These are phyloP conservation scores for Syzygium malaccense DNA, from an alignment of 441 rosid species.

Conservation along the genomic window DNA sequence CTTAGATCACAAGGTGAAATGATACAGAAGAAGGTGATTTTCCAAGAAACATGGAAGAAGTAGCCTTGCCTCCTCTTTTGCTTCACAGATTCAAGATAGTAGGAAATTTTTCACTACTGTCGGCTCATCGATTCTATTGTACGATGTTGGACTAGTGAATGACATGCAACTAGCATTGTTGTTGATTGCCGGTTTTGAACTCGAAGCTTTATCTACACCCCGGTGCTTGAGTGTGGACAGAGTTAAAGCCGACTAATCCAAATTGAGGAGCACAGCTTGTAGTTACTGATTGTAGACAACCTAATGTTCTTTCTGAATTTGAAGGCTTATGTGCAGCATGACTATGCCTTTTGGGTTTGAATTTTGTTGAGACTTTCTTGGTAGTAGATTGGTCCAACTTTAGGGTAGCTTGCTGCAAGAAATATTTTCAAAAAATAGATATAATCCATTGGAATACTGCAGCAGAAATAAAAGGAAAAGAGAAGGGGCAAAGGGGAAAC, in stretches of 20 bases:
- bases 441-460: neutral
- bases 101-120: neutral
- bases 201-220: conserved; percentile 9
- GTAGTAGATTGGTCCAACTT: conserved; percentile 10
- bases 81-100: neutral
- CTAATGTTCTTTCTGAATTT: conserved; percentile 13
- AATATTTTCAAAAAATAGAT: neutral
- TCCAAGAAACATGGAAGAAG: neutral
- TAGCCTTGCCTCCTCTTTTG: neutral
- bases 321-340: conserved; percentile 13
- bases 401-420: conserved; percentile 18
- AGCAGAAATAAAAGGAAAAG: neutral
- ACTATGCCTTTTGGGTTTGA: conserved; percentile 25
- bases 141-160: conserved; percentile 24
- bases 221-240: conserved; percentile 17
- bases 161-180: conserved; percentile 8
- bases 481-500: neutral
- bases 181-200: conserved; percentile 6
- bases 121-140: neutral
- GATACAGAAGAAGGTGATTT: neutral
- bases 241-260: conserved; percentile 26
- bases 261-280: conserved; percentile 15
- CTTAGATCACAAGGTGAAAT: neutral
- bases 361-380: conserved; percentile 21
- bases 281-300: conserved; percentile 9